phyloP scores from a whole-genome alignment of 2,329 filamentous ascomycete genomes.

The Claviceps humidiphila region DNA sequence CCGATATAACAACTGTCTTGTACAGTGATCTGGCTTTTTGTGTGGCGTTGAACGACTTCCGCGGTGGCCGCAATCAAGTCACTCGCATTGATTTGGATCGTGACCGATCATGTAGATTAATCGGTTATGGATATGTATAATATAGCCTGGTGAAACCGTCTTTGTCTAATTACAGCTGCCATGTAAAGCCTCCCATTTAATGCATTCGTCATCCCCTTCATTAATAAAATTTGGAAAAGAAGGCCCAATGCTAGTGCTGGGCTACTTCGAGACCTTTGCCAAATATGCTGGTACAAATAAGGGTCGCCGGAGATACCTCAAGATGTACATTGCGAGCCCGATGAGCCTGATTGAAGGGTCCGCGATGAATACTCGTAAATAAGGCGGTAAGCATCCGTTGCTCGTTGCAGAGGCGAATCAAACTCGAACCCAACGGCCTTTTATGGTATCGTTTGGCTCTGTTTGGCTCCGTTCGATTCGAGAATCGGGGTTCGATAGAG shows the following conservation, averaged over 20 bases:
- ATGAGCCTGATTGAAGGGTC: not conserved
- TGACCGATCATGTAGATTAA: slow-evolving; percentile 3
- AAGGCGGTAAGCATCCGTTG: not conserved
- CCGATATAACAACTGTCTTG: not conserved
- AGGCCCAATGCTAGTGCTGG: slow-evolving; percentile 13
- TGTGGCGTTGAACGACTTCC: not conserved
- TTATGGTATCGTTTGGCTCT: not conserved
- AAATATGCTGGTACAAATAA: slow-evolving; percentile 22
- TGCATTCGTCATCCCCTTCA: slow-evolving; percentile 5
- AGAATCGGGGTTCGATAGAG: not conserved
- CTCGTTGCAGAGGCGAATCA: too few species aligned
- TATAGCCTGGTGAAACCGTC: slow-evolving; percentile 13
- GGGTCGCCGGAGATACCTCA: slow-evolving; percentile 1
- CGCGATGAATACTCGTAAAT: not conserved
- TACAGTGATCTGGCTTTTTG: not conserved
- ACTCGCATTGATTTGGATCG: not conserved
- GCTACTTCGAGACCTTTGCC: slow-evolving; percentile 12
- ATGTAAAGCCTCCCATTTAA: slow-evolving; percentile 6
- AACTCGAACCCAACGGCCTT: not conserved
- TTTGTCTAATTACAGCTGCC: slow-evolving; percentile 23
- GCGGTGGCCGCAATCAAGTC: not conserved
- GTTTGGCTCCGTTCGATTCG: not conserved
- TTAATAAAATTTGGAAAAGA: slow-evolving; percentile 7
- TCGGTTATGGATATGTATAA: slow-evolving; percentile 6
- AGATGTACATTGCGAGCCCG: not conserved